Evolutionary conservation across 164 flowering plant genomes (phyloP).

Genomic region (Dillenia turbinata): DNA sequence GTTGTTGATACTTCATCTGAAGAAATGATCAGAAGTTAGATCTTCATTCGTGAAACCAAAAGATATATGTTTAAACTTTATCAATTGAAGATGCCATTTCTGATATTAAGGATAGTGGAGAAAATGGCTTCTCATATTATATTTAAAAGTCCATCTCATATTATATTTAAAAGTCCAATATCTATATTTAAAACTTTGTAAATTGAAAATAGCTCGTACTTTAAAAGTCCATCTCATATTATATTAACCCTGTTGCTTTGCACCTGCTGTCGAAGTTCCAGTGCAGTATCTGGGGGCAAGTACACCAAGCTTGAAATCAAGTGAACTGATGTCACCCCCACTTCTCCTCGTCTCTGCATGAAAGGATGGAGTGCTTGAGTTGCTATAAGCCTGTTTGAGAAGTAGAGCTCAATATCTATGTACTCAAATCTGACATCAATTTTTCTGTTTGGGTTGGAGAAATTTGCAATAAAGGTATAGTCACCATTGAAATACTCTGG

Average conservation of each 20-base stretch:
- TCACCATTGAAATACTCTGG: slow-evolving; percentile 62
- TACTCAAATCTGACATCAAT: slow-evolving; percentile 51
- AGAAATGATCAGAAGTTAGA: too few relatives aligned
- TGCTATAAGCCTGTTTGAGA: slow-evolving; percentile 49
- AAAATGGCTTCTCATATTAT: too few relatives aligned
- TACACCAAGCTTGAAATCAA: slow-evolving; percentile 66
- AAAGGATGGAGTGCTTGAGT: slow-evolving; percentile 53
- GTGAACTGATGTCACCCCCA: slow-evolving; percentile 40
- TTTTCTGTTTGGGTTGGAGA: slow-evolving; percentile 73
- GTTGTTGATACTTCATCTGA: too few relatives aligned
- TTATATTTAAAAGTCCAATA: too few relatives aligned
- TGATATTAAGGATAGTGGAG: too few relatives aligned
- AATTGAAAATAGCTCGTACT: slow-evolving; percentile 43
- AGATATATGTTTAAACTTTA: too few relatives aligned
- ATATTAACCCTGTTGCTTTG: slow-evolving; percentile 50
- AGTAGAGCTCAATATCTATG: slow-evolving; percentile 50
- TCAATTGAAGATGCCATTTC: too few relatives aligned
- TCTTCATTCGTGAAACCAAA: too few relatives aligned
- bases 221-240: slow-evolving; percentile 53
- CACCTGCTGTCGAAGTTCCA: slow-evolving; percentile 55
- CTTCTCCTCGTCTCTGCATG: slow-evolving; percentile 40
- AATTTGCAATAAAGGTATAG: slow-evolving; percentile 57
- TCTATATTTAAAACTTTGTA: too few relatives aligned
- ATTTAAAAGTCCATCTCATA: too few relatives aligned
- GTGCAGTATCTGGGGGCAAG: slow-evolving; percentile 42